Percentiles rank a stretch among this genome's conserved stretches.
These are phyloP conservation scores for Candida lessepsii DNA, from an alignment of 805 yeast genomes.

Conservation along the genomic window DNA sequence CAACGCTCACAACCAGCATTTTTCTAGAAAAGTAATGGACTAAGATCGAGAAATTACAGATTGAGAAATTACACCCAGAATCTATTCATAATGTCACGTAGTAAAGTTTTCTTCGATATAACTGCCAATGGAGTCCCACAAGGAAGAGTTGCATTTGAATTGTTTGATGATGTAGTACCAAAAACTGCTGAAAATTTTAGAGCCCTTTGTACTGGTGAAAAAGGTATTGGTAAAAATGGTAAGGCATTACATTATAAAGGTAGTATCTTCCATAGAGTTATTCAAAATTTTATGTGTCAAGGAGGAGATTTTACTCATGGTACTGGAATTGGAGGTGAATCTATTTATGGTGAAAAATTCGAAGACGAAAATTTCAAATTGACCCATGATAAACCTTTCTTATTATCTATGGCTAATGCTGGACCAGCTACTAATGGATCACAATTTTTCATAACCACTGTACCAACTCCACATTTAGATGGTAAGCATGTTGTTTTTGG, in stretches of 20 bases:
- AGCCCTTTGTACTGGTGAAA: conserved; percentile 86
- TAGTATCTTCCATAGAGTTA: conserved; percentile 90
- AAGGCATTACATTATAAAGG: conserved; percentile 73
- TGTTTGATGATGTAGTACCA: conserved; percentile 73
- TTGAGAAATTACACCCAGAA: too few relatives aligned
- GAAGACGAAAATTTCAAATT: conserved; percentile 85
- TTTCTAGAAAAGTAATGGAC: conserved; percentile 6
- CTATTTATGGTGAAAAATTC: conserved; percentile 53
- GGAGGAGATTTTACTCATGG: conserved; percentile 75
- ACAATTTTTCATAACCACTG: conserved; percentile 92
- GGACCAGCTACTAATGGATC: conserved; percentile 96
- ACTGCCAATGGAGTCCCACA: conserved; percentile 64
- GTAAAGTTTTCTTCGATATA: conserved; percentile 76
- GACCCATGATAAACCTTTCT: conserved; percentile 79
- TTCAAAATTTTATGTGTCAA: conserved; percentile 86
- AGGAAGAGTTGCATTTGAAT: conserved; percentile 79
- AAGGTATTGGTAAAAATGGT: conserved; percentile 62
- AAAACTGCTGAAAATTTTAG: conserved; percentile 88
- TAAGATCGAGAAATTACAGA: not conserved
- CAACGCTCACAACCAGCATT: conserved; percentile 6
- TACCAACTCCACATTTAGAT: conserved; percentile 89
- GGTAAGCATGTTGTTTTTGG: conserved; percentile 98
- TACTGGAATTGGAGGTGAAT: conserved; percentile 44
- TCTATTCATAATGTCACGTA: conserved; percentile 17
- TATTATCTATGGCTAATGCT: conserved; percentile 95